Evolutionary conservation across 148 eudicot genomes (phyloP), one percentile per base, ranked within the genome.

Genomic region (Cornus florida): DNA sequence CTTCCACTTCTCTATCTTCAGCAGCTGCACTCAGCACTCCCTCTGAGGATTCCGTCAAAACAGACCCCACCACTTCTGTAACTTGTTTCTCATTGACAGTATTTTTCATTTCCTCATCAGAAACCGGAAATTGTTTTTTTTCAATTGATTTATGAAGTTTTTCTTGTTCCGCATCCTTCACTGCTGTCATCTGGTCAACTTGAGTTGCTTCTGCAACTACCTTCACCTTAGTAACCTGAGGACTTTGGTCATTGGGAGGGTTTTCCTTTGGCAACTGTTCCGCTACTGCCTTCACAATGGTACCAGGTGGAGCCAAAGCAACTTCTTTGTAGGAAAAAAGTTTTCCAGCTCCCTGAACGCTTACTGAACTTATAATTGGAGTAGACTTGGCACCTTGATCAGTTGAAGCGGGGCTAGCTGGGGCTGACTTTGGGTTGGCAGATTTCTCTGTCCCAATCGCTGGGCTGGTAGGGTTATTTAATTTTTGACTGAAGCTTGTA

Each of bases 281-380:
- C 1, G 80, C 84, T 56, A 87, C 94, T 33, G 95, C 94, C 86
- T 89, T 95, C 78, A 89, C 94, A 74, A 95, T 90, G 69, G 91
- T 90, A 65, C 98, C 98, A 32, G 97, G 98, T 80, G 92, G 91
- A 71, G 97, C 98, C 69, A 95, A 77, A 82, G 98, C 98, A 79
- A 95, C 98, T 85, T 95, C 97, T 89, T 95, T 95, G 88, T 95
- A 95, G 2, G 98, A 95, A 79, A 95, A 93, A 73, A 88, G 88
- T 80, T 95, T 95, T 70, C 92, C 90, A 66, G 89, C 88, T 57
- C 87, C 84, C 78, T 91, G 90, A 78, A 88, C 82, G 76, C 79
- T 90, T 43, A 85, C 77, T 67, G 93, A 77, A 77, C 85, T 84
- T 72, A 86, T 77, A 71, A 84, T 41, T 70, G 88, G 78, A 82